Conservation (phyloP, 164 flowering plant genomes). For the Chimonanthus salicifolius region DNA sequence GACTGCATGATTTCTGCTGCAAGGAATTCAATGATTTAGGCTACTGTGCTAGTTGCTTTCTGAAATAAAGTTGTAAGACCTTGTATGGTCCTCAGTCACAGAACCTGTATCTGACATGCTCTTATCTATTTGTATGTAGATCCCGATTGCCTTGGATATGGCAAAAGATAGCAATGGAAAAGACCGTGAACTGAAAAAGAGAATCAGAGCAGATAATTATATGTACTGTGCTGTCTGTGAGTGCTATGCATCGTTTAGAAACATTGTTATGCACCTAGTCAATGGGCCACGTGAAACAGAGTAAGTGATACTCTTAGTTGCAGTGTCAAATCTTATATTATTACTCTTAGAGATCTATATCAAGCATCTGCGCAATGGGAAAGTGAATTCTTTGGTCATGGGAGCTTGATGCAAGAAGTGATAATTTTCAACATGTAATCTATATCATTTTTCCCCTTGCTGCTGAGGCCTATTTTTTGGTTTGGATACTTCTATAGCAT, state of each 20-base stretch:
- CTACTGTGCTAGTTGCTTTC: no score
- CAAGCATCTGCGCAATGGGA: not conserved
- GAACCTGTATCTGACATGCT: conserved; percentile 1
- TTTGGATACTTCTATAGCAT: not conserved
- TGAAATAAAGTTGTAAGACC: not conserved
- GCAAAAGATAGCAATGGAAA: conserved; percentile 94
- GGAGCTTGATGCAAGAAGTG: no score
- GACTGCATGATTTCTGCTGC: no score
- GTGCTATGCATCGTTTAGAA: conserved; percentile 80
- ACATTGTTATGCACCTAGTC: conserved; percentile 57
- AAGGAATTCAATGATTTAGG: no score
- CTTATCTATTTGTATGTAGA: conserved; percentile 36
- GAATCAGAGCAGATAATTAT: conserved; percentile 60
- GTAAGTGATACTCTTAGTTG: conserved; percentile 29
- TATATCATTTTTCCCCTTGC: no score
- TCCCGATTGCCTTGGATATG: conserved; percentile 96
- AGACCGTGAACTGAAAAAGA: conserved; percentile 70
- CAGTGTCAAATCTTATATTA: not conserved
- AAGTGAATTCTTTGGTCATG: not conserved
- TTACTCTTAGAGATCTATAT: not conserved
- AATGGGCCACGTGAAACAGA: conserved; percentile 49
- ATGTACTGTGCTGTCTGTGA: conserved; percentile 86
- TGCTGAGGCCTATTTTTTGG: not conserved
- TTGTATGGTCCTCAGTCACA: not conserved
- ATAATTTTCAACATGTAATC: no score